These are phyloP conservation scores for Hypoxylon rickii DNA, from an alignment of 495 filamentous ascomycete genomes.

Conservation along the genomic window DNA sequence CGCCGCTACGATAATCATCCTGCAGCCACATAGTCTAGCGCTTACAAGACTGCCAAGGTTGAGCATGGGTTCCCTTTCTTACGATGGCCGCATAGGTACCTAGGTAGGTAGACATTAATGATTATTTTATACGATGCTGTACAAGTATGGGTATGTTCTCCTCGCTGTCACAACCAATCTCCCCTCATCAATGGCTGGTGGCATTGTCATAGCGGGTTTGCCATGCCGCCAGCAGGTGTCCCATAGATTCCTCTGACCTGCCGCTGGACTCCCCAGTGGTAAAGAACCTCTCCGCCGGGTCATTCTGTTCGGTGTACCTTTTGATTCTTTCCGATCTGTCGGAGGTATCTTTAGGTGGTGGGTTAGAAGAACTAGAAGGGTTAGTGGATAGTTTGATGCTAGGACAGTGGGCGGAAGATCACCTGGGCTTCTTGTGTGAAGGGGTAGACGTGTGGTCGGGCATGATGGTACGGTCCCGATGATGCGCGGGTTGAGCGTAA, in stretches of 20 bases:
- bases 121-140: too few relatives aligned
- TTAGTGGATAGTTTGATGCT: background rate
- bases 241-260: constrained; percentile 16
- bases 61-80: too few relatives aligned
- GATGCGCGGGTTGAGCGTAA: too few relatives aligned
- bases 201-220: constrained; percentile 5
- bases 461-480: background rate
- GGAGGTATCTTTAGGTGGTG: background rate
- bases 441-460: constrained; percentile 1
- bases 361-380: background rate
- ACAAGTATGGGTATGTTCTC: too few relatives aligned
- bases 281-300: constrained; percentile 13
- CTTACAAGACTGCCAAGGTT: too few relatives aligned
- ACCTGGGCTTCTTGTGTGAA: constrained; percentile 12
- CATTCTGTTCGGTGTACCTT: background rate
- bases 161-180: background rate
- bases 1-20: too few relatives aligned
- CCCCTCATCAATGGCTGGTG: constrained; percentile 1
- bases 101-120: too few relatives aligned
- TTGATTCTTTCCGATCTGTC: background rate
- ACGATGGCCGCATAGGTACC: too few relatives aligned
- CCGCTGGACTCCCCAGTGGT: constrained; percentile 16
- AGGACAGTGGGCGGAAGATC: background rate
- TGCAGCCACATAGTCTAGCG: too few relatives aligned
- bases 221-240: constrained; percentile 9